Conservation (phyloP, 2,329 filamentous ascomycete species). For the Colletotrichum falcatum region DNA sequence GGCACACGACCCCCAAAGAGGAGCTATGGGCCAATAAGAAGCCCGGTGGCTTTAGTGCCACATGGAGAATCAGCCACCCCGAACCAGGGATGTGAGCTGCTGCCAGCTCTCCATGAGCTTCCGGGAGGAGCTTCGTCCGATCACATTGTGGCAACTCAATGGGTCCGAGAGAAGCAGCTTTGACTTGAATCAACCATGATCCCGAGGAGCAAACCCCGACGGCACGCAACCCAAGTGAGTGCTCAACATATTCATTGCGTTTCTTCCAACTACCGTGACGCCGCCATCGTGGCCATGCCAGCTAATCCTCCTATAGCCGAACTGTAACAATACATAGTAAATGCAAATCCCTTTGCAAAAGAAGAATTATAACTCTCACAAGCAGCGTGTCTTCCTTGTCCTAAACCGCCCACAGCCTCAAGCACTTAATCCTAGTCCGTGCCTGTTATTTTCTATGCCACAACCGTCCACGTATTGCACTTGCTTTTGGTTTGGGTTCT, state of each 20-base stretch:
- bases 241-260: slow-evolving; percentile 36
- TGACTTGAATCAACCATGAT: background rate
- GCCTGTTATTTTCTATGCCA: slow-evolving; percentile 33
- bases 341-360: slow-evolving; percentile 41
- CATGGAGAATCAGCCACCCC: slow-evolving; percentile 33
- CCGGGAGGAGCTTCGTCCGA: slow-evolving; percentile 12
- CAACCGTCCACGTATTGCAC: slow-evolving; percentile 15
- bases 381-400: slow-evolving; percentile 33
- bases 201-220: background rate
- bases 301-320: slow-evolving; percentile 33
- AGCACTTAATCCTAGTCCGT: slow-evolving; percentile 29
- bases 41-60: slow-evolving; percentile 10
- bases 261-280: slow-evolving; percentile 36
- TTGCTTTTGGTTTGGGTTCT: slow-evolving; percentile 33
- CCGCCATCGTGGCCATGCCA: slow-evolving; percentile 23
- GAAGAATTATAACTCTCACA: slow-evolving; percentile 41
- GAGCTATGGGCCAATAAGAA: slow-evolving; percentile 2
- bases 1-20: background rate
- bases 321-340: slow-evolving; percentile 40
- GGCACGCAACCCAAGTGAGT: background rate
- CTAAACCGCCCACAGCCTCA: slow-evolving; percentile 12
- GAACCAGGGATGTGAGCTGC: slow-evolving; percentile 12
- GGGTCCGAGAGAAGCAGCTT: background rate
- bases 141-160: background rate
- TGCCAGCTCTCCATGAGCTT: slow-evolving; percentile 3